These are phyloP conservation scores for Plenodomus tracheiphilus DNA, from an alignment of 2,329 filamentous ascomycete genomes.

Conservation along the genomic window DNA sequence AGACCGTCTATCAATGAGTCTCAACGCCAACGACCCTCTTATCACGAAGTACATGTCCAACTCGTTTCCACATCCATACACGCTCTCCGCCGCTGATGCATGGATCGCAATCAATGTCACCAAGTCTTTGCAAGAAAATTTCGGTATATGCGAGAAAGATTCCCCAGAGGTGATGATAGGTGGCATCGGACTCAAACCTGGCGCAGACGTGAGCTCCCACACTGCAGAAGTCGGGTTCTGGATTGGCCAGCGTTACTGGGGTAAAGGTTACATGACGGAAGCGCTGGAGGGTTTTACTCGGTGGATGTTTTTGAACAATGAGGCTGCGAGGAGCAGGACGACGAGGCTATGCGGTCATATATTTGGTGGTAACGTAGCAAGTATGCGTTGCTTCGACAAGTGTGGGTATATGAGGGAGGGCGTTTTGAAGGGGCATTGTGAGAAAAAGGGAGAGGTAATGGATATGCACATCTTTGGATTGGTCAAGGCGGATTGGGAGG, in stretches of 20 bases:
- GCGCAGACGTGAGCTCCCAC: constrained; percentile 41
- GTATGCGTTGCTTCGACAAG: constrained; percentile 43
- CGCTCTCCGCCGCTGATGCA: constrained; percentile 27
- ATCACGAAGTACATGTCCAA: constrained; percentile 44
- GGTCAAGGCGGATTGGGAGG: constrained; percentile 37
- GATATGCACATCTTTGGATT: constrained; percentile 43
- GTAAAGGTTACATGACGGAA: constrained; percentile 38
- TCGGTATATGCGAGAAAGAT: constrained; percentile 18
- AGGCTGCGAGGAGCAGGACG: constrained; percentile 27
- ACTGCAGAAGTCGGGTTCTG: constrained; percentile 49
- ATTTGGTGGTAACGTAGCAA: constrained; percentile 39
- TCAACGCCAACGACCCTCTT: constrained; percentile 33
- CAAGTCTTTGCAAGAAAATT: constrained; percentile 17
- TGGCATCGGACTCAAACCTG: constrained; percentile 44
- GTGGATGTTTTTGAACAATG: constrained; percentile 38
- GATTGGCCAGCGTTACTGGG: constrained; percentile 45
- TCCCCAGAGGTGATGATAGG: constrained; percentile 34
- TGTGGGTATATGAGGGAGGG: constrained; percentile 46
- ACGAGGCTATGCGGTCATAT: constrained; percentile 36
- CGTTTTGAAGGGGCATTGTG: constrained; percentile 34
- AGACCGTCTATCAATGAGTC: constrained; percentile 32
- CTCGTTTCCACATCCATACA: constrained; percentile 47
- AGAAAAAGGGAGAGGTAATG: constrained; percentile 40
- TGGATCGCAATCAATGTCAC: constrained; percentile 42
- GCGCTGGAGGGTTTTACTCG: constrained; percentile 38